Conservation (phyloP, 2,329 filamentous ascomycete genomes). For the Pseudogymnoascus sp. region DNA sequence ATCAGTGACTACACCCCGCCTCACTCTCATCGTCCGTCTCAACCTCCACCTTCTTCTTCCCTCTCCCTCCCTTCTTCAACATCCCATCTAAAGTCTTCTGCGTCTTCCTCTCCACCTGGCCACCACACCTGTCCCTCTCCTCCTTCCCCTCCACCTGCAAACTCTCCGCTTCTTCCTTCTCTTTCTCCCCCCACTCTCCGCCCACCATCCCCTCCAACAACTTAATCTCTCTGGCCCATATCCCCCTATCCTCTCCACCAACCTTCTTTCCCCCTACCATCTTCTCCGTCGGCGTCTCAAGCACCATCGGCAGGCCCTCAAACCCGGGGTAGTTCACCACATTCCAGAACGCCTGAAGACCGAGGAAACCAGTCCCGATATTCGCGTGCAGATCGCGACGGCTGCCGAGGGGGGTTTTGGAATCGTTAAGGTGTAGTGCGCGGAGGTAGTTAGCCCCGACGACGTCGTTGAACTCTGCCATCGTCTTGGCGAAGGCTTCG, state of each 20-base stretch:
- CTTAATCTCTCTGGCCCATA: constrained; percentile 95
- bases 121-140: constrained; percentile 68
- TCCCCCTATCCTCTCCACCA: constrained; percentile 58
- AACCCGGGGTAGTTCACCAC: constrained; percentile 77
- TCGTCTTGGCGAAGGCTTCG: constrained; percentile 61
- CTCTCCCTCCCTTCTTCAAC: constrained; percentile 33
- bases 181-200: constrained; percentile 70
- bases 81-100: constrained; percentile 35
- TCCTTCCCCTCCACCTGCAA: constrained; percentile 59
- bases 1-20: constrained; percentile 23
- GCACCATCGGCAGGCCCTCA: constrained; percentile 74
- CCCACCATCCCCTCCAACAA: constrained; percentile 80
- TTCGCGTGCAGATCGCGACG: constrained; percentile 89
- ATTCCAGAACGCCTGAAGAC: constrained; percentile 81
- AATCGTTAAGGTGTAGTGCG: constrained; percentile 90
- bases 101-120: constrained; percentile 68
- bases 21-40: constrained; percentile 20
- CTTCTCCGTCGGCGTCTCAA: constrained; percentile 90
- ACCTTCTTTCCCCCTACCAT: constrained; percentile 56
- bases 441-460: constrained; percentile 74
- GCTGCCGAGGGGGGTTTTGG: constrained; percentile 77
- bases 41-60: constrained; percentile 28
- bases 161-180: constrained; percentile 54
- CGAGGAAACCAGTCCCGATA: constrained; percentile 90
- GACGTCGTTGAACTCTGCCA: constrained; percentile 65